Conservation (phyloP, 108 stramenopile species). For the Fragilaria crotonensis region DNA sequence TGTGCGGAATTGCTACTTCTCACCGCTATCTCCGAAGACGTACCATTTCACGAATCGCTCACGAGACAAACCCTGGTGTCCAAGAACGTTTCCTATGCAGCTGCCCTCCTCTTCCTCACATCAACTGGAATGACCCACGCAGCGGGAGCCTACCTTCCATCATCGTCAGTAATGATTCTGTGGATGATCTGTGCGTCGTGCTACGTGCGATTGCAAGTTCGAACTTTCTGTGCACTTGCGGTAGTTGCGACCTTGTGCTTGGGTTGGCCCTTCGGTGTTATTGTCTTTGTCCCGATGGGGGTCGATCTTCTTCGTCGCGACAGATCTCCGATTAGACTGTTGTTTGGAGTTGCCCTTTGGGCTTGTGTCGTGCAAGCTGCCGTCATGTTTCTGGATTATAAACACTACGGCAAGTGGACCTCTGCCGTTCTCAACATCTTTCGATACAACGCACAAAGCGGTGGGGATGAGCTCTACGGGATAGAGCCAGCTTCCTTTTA, state of each 20-base stretch:
- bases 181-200: constrained; percentile 27
- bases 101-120: constrained; percentile 44
- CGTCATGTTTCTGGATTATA: constrained; percentile 57
- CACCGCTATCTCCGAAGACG: constrained; percentile 16
- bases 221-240: constrained; percentile 57
- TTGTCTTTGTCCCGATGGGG: constrained; percentile 87
- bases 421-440: constrained; percentile 77
- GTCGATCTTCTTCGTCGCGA: constrained; percentile 45
- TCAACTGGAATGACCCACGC: constrained; percentile 80
- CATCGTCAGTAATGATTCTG: constrained; percentile 53
- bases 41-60: background rate
- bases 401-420: constrained; percentile 44
- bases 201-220: background rate
- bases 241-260: constrained; percentile 70
- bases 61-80: background rate
- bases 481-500: constrained; percentile 91
- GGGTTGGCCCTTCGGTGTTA: constrained; percentile 97
- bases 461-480: constrained; percentile 94
- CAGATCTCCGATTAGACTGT: background rate
- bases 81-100: background rate
- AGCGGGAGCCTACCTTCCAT: constrained; percentile 76
- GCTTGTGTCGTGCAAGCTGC: constrained; percentile 34
- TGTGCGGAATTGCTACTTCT: background rate
- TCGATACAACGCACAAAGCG: constrained; percentile 67
- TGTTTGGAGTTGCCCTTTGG: constrained; percentile 21